Percentiles rank a stretch among this genome's conserved stretches.
These are phyloP conservation scores for Clohesyomyces aquaticus DNA, from an alignment of 495 filamentous ascomycete species.

Conservation along the genomic window DNA sequence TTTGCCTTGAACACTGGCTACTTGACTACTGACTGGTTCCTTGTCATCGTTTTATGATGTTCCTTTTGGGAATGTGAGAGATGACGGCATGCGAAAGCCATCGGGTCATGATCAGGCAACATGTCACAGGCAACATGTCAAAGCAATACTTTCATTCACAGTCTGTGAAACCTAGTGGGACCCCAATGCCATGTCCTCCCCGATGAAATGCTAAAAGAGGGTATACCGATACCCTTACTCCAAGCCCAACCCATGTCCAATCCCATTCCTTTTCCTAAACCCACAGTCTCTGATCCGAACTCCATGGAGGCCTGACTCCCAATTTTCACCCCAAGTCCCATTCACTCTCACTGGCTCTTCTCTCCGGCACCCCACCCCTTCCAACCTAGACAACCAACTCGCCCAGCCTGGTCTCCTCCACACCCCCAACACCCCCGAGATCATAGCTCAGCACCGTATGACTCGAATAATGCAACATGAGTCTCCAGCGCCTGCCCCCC, in stretches of 20 bases:
- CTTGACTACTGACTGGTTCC: too few species aligned
- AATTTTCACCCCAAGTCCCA: background rate
- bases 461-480: constrained; percentile 77
- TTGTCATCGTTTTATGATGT: too few species aligned
- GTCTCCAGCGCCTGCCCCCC: constrained; percentile 58
- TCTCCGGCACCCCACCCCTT: background rate
- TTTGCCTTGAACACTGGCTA: too few species aligned
- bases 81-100: too few species aligned
- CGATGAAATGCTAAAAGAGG: background rate
- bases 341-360: background rate
- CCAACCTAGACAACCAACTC: constrained; percentile 25
- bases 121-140: too few species aligned
- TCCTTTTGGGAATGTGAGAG: too few species aligned
- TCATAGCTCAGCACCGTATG: constrained; percentile 83
- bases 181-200: too few species aligned
- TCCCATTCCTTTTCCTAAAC: too few species aligned
- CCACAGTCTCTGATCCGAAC: too few species aligned
- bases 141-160: background rate
- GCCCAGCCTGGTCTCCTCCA: constrained; percentile 30
- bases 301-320: too few species aligned
- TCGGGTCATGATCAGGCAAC: too few species aligned
- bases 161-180: too few species aligned
- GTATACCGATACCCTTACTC: background rate
- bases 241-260: background rate
- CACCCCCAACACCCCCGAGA: constrained; percentile 47